Percentiles rank a stretch among this genome's conserved stretches.
These are phyloP conservation scores for Sinapis alba DNA, from an alignment of 441 rosid genomes.

Conservation along the genomic window DNA sequence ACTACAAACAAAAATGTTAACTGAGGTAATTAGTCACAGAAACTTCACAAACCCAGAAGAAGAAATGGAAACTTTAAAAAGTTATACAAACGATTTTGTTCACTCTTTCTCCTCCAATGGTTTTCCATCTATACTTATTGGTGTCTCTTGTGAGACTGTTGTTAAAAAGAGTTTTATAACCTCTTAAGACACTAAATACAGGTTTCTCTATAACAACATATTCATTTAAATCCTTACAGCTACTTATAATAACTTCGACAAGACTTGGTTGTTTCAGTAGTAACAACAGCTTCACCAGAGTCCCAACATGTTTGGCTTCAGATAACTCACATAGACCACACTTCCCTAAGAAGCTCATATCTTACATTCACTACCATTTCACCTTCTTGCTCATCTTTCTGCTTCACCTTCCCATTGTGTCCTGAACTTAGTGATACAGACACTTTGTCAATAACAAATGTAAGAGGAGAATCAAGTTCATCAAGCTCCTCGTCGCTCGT, in stretches of 20 bases:
- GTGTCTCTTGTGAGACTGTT: not conserved
- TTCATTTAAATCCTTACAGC: not conserved
- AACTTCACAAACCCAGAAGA: not conserved
- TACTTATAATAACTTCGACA: not conserved
- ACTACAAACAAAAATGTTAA: not conserved
- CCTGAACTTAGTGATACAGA: not conserved
- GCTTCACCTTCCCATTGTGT: too few species aligned
- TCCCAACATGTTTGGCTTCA: not conserved
- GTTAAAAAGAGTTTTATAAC: not conserved
- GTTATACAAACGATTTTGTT: not conserved
- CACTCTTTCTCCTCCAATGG: too few species aligned
- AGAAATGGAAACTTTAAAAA: not conserved
- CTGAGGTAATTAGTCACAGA: not conserved
- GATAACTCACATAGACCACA: slow-evolving; percentile 52
- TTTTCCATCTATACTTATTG: too few species aligned
- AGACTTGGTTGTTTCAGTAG: not conserved
- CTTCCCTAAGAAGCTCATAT: slow-evolving; percentile 76
- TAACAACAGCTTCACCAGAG: not conserved
- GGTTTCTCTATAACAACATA: not conserved
- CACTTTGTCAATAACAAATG: not conserved
- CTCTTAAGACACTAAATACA: not conserved
- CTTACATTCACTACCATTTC: slow-evolving; percentile 44
- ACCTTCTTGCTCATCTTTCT: too few species aligned
- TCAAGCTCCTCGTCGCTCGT: slow-evolving; percentile 85
- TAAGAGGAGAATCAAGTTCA: not conserved